Evolutionary conservation across 1,284 basidiomycete species (phyloP), one percentile per base, ranked within the genome.

Genomic region (Papiliotrema fonsecae): DNA sequence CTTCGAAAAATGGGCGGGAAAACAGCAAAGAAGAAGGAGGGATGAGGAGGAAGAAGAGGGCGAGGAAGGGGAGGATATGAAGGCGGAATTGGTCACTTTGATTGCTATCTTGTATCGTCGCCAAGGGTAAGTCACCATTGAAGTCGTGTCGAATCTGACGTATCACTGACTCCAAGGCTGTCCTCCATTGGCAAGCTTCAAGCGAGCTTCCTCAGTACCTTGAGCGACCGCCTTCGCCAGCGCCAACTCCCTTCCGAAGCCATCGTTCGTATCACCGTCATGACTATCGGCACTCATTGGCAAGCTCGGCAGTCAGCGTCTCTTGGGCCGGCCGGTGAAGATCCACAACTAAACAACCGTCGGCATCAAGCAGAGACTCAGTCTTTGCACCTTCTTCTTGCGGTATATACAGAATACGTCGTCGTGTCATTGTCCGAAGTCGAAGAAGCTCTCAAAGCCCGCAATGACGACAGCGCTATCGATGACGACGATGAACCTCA

Each of bases 241-340:
- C 83, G 87, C 11, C 75, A 81, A 44, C 77, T 94, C n/a, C 81
- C 85, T 1, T 79, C 81, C 31, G 88, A 91, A 49, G 78, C 81
- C 49, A 86, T 94, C 50, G 79, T 83, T 50, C 85, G 86, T 60
- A 77, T 84, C n/a, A 74, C 89, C 40, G 78, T 87, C 38, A 80
- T 86, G 44, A 78, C 82, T 6, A 81, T 92, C 57, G 86, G 85
- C 40, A 85, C 86, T 0, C 77, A 91, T 24, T 93, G 87, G 85
- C 84, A 86, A 54, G 82, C 86, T 50, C 81, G 86, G 24, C 77
- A 83, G 59, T 59, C 63, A 14, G 49, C 60, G 18, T 40, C 56
- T 21, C 11, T 60, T 26, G 38, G 51, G 18, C 21, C 40, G 14
- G 28, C 46, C 1, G 32, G 31, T 3, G n/a, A 55, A 34, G 49